Percentiles rank a stretch among this genome's conserved stretches.
phyloP scores from a whole-genome alignment of 345 rosid species.

The Psidium guajava region DNA sequence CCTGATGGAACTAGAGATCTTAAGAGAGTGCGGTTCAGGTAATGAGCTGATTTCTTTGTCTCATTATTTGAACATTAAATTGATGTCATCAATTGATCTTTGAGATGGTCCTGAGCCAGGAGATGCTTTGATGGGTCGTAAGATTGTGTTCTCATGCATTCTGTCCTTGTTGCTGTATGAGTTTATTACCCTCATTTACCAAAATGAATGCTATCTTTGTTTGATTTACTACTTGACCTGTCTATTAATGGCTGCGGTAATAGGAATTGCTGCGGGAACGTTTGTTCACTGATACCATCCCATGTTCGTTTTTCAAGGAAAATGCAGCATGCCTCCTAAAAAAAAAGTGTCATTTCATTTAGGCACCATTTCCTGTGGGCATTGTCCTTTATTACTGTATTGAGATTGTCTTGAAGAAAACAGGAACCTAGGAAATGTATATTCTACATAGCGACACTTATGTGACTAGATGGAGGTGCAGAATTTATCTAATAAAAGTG shows the following conservation, averaged over 20 bases:
- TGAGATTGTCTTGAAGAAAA: background rate
- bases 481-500: background rate
- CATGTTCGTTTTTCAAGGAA: background rate
- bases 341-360: background rate
- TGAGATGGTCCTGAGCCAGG: background rate
- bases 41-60: background rate
- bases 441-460: background rate
- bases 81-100: background rate
- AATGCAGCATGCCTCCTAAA: background rate
- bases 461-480: background rate
- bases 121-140: background rate
- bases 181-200: background rate
- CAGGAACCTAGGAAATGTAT: background rate
- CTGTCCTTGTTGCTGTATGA: background rate
- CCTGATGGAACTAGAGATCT: constrained; percentile 97
- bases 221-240: background rate
- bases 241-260: background rate
- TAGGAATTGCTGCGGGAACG: background rate
- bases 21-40: constrained; percentile 99
- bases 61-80: background rate
- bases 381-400: background rate
- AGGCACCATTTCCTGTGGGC: background rate
- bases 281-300: background rate
- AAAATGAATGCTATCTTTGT: background rate
- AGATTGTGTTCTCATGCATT: background rate